phyloP scores from a whole-genome alignment of 2,329 filamentous ascomycete species.

The Calonectria honghensis region DNA sequence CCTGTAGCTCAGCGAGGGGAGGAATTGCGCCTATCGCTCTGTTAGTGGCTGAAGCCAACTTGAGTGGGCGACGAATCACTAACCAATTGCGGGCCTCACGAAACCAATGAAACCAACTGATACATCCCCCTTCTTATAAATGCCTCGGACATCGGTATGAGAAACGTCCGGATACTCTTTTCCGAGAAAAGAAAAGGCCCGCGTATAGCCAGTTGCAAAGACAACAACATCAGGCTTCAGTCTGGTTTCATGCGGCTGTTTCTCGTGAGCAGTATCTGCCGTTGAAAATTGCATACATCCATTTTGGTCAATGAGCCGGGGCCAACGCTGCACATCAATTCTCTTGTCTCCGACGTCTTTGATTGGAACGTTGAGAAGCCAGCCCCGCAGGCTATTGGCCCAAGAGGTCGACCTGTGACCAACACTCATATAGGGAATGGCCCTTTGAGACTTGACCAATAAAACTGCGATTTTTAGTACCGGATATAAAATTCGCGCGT shows the following conservation, averaged over 20 bases:
- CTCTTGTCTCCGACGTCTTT: constrained; percentile 61
- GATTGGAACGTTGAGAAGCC: constrained; percentile 63
- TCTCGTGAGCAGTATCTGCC: constrained; percentile 52
- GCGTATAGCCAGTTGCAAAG: constrained; percentile 68
- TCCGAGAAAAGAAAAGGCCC: constrained; percentile 64
- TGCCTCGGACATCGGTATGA: constrained; percentile 70
- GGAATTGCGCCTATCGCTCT: constrained; percentile 64
- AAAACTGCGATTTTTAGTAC: constrained; percentile 59
- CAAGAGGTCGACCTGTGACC: constrained; percentile 59
- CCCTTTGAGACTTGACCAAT: constrained; percentile 65
- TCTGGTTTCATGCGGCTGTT: constrained; percentile 51
- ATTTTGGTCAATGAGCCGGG: constrained; percentile 58
- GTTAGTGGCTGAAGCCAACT: background rate
- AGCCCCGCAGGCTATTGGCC: constrained; percentile 60
- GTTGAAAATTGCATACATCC: constrained; percentile 62
- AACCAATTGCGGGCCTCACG: constrained; percentile 66
- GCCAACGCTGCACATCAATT: constrained; percentile 68
- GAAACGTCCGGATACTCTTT: constrained; percentile 64
- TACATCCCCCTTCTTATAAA: constrained; percentile 67
- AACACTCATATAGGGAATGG: constrained; percentile 65
- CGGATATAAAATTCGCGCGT: background rate
- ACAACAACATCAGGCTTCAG: constrained; percentile 67
- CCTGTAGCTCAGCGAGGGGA: constrained; percentile 69
- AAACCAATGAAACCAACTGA: constrained; percentile 69
- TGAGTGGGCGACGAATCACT: background rate